Conservation (phyloP, 148 eudicot genomes). For the Tetragonia tetragonoides region DNA sequence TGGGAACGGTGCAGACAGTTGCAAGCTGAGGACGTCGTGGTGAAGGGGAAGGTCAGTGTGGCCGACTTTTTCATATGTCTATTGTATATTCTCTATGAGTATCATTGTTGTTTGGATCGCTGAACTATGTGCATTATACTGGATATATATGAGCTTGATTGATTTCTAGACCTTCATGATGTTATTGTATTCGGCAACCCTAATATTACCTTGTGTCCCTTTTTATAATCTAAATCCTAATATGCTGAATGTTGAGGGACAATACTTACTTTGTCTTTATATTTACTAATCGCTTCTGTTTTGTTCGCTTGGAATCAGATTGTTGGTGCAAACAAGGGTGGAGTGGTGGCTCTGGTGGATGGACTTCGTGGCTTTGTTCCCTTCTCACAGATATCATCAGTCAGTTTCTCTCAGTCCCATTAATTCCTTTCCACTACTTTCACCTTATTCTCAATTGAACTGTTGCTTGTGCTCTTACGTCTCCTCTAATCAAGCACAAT, state of each 20-base stretch:
- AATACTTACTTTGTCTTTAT: neutral
- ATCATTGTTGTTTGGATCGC: neutral
- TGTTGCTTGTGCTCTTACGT: neutral
- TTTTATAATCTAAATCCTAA: neutral
- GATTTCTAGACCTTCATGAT: neutral
- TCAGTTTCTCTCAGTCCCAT: constrained; percentile 30
- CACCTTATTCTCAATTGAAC: neutral
- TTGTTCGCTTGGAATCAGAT: constrained; percentile 43
- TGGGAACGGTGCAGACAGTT: constrained; percentile 98
- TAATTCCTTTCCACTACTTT: neutral
- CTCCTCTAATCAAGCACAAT: neutral
- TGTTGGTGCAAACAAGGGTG: constrained; percentile 94
- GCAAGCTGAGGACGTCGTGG: constrained; percentile 86
- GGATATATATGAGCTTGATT: constrained; percentile 1
- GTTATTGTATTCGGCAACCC: neutral
- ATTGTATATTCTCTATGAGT: neutral
- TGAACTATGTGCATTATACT: neutral
- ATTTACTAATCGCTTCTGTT: constrained; percentile 1
- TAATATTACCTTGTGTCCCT: neutral
- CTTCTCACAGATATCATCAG: constrained; percentile 91
- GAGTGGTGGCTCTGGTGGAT: constrained; percentile 82
- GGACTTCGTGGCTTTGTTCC: constrained; percentile 97
- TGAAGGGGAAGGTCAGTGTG: constrained; percentile 78
- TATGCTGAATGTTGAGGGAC: constrained; percentile 6
- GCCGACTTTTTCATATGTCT: neutral